These are phyloP conservation scores for Rhypophila decipiens DNA, from an alignment of 495 filamentous ascomycete genomes.

Conservation along the genomic window DNA sequence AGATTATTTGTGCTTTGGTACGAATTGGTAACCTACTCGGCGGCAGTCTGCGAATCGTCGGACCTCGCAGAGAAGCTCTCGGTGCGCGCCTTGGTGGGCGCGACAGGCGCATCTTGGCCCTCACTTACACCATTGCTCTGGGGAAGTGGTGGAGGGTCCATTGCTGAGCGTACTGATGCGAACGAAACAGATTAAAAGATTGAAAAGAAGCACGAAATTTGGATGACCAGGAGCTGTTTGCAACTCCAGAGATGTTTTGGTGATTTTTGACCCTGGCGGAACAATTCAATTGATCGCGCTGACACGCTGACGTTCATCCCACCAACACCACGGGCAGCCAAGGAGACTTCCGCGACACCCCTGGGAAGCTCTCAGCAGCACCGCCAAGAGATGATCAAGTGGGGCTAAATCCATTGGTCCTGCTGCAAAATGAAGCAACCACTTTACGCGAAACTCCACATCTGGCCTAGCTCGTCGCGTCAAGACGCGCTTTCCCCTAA, in stretches of 20 bases:
- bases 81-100: constrained; percentile 28
- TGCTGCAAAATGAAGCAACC: constrained; percentile 19
- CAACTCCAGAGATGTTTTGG: too few relatives aligned
- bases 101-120: constrained; percentile 14
- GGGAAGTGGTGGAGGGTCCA: constrained; percentile 21
- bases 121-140: constrained; percentile 13
- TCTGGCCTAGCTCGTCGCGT: constrained; percentile 23
- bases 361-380: too few relatives aligned
- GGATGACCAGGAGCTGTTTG: too few relatives aligned
- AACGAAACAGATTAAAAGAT: too few relatives aligned
- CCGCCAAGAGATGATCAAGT: too few relatives aligned
- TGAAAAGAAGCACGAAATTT: too few relatives aligned
- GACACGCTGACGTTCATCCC: too few relatives aligned
- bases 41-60: constrained; percentile 74
- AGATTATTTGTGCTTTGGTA: background rate
- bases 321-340: too few relatives aligned
- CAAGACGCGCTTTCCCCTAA: constrained; percentile 17
- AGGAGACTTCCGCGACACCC: too few relatives aligned
- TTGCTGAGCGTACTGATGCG: constrained; percentile 11
- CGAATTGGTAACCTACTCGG: constrained; percentile 52
- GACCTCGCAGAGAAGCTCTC: constrained; percentile 63
- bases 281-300: too few relatives aligned
- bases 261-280: too few relatives aligned
- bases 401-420: too few relatives aligned
- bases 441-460: constrained; percentile 33